Evolutionary conservation across 495 filamentous ascomycete genomes (phyloP), one percentile per base, ranked within the genome.

Genomic region (Venustampulla echinocandica): DNA sequence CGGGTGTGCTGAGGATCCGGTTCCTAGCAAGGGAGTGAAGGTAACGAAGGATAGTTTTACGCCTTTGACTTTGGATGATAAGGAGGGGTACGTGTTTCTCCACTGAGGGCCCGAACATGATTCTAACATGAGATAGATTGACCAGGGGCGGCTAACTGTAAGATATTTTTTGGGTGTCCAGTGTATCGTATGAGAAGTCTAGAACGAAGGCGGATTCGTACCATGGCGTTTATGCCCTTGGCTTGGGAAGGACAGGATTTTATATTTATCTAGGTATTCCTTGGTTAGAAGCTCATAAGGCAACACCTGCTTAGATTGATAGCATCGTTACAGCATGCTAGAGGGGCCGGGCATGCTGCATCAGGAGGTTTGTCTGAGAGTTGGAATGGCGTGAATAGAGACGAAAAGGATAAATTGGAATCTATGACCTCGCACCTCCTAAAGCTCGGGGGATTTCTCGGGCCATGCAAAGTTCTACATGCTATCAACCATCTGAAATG

Each of bases 1-100:
- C 56, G 92, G 92, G 10, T 98, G 92, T 61, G 85, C 80, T 2
- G 89, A 87, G 22, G 87, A 90, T 42, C 27, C 27, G n/a, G 79
- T 11, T 34, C 37, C 24, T 34, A 47, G 54, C 11, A 47, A 50
- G 28, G 41, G 34, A 17, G n/a, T n/a, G n/a, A 49, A 53, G 34
- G 38, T 41, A 11, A 32, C 27, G 36, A 34, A 46, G 33, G 48
- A 42, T 22, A 40, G 53, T 5, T 54, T 53, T 39, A 61, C 59
- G 44, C 42, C 47, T 17, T 53, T 64, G 21, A 62, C 48, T 18
- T 46, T 71, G 22, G 67, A 23, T 40, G 40, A 69, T 43, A 69
- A 63, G 52, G 67, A 70, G 52, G 56, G 55, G 51, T 55, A 38
- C 20, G 51, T 45, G 25, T 18, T 24, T 4, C 9, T 14, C 7